phyloP scores from a whole-genome alignment of 495 filamentous ascomycete species.

The Zalerion maritima region DNA sequence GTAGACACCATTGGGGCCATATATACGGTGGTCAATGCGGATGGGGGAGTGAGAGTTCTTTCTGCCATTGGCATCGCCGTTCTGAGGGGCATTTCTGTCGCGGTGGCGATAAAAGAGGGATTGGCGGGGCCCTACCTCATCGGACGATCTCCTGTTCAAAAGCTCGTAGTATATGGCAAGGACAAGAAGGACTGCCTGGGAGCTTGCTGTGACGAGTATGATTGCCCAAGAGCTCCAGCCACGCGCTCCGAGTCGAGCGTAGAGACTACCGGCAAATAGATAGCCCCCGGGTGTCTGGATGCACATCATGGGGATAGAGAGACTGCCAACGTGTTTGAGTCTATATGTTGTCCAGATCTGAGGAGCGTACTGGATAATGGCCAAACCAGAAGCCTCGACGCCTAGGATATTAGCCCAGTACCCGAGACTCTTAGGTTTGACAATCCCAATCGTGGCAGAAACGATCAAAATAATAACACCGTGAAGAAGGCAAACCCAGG shows the following conservation, averaged over 20 bases:
- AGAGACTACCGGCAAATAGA: conserved; percentile 75
- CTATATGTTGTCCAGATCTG: conserved; percentile 85
- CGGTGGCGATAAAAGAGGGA: conserved; percentile 12
- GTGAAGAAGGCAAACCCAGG: conserved; percentile 53
- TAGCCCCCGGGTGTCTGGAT: conserved; percentile 90
- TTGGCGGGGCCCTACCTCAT: conserved; percentile 1
- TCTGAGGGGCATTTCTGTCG: conserved; percentile 14
- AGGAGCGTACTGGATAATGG: conserved; percentile 81
- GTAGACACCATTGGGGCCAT: conserved; percentile 8
- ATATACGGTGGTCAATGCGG: conserved; percentile 4
- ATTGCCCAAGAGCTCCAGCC: conserved; percentile 96
- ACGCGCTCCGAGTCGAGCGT: conserved; percentile 57
- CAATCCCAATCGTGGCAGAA: conserved; percentile 44
- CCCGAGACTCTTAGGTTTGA: conserved; percentile 41
- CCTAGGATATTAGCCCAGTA: conserved; percentile 77
- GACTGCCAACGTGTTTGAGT: conserved; percentile 67
- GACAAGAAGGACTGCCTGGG: conserved; percentile 70
- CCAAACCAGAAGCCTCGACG: conserved; percentile 58
- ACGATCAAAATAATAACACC: conserved; percentile 51
- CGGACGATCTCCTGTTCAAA: conserved; percentile 8
- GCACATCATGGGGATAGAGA: conserved; percentile 96
- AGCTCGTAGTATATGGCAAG: conserved; percentile 71
- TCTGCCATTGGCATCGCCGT: conserved; percentile 13
- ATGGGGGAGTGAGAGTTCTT: conserved; percentile 6
- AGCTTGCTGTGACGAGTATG: conserved; percentile 64